A percentile compares a stretch with the other conserved stretches of the same genome.
Evolutionary conservation across 1,284 basidiomycete species (phyloP).

Genomic region (Puccinia coronata): DNA sequence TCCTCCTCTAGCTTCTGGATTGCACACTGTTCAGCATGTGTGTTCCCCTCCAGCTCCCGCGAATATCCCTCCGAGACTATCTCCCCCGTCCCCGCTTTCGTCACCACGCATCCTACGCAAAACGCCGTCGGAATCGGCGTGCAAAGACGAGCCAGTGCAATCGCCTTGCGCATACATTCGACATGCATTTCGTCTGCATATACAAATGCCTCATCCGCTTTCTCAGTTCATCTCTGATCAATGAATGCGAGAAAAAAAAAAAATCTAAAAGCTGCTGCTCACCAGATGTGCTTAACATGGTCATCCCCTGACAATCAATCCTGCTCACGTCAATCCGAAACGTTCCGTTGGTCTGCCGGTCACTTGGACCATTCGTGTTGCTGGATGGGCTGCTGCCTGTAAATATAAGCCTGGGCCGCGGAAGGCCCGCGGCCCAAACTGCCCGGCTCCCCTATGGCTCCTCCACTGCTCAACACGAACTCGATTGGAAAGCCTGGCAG

Average conservation of each 20-base stretch:
- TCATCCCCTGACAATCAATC: too few relatives aligned
- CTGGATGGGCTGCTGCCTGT: too few relatives aligned
- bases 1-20: slow-evolving; percentile 66
- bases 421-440: too few relatives aligned
- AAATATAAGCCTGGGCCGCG: too few relatives aligned
- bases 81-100: slow-evolving; percentile 55
- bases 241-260: neutral
- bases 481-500: too few relatives aligned
- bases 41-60: slow-evolving; percentile 85
- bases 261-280: neutral
- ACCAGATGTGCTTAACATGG: neutral
- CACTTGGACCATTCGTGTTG: too few relatives aligned
- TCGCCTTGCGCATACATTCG: slow-evolving; percentile 68
- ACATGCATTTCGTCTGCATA: slow-evolving; percentile 60
- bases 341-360: too few relatives aligned
- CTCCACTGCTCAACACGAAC: too few relatives aligned
- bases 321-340: too few relatives aligned
- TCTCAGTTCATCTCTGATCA: neutral
- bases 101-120: slow-evolving; percentile 87
- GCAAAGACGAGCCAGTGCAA: slow-evolving; percentile 74
- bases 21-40: slow-evolving; percentile 96
- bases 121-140: slow-evolving; percentile 77
- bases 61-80: slow-evolving; percentile 82
- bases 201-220: neutral
- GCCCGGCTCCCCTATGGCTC: too few relatives aligned